Base-by-base conservation (phyloP, 2,329 filamentous ascomycete genomes). In the Hymenoscyphus infarciens region DNA sequence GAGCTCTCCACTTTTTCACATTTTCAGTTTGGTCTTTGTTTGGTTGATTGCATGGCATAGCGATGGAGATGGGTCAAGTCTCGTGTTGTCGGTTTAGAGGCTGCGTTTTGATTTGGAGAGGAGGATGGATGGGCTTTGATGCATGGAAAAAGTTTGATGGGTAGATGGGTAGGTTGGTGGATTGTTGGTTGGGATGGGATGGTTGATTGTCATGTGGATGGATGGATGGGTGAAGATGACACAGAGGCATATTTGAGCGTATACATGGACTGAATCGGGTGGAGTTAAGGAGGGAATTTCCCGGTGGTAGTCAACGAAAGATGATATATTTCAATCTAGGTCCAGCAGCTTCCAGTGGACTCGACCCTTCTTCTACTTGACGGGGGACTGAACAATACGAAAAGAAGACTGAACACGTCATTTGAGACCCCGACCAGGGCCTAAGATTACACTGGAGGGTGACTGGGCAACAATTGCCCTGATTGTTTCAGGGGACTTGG, bases 71-170 rank as follows among this genome's bases (percentile, higher is more conserved):
- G 49, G 57, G 54, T 57, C 8, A 55, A 54, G 25, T 27, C 52
- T 55, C 25, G 25, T 15, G 29, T 25, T 63, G 29, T 60, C 39
- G 53, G 57, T 59, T 56, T 53, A 57, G 56, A 57, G 56, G 35
- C 22, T 27, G 25, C n/a, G 19, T 49, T 49, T 22, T 11, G 7
- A n/a, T 22, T 4, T 57, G 33, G n/a, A 81, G 64, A 78, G 77
- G 53, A 83, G 73, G 68, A 54, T 54, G 49, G 49, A 42, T 16
- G 29, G 22, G 39, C 16, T n/a, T 45, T n/a, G 39, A 45, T 6
- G 39, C n/a, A 19, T 45, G 39, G 16, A 42, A 42, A 42, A 5
- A 19, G 16, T 42, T n/a, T 19, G 39, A n/a, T 19, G 39, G 39
- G 39, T 42, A 42, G n/a, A 19, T 19, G n/a, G 39, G 33, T 42